These are phyloP conservation scores for Pelargonium cotyledonis DNA, from an alignment of 441 rosid genomes.

Conservation along the genomic window DNA sequence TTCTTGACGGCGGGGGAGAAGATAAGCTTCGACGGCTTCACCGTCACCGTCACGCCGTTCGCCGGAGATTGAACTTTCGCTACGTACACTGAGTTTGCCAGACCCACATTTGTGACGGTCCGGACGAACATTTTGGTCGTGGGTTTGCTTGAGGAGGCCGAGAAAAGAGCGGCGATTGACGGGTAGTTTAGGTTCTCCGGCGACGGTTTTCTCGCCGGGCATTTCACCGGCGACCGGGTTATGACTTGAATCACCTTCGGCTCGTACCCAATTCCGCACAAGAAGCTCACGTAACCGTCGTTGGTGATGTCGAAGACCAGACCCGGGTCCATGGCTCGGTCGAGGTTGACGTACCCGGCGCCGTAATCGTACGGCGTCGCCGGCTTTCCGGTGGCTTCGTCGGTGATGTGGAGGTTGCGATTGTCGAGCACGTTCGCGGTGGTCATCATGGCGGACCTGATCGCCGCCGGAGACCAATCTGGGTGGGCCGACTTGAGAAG, in stretches of 20 bases:
- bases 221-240: conserved; percentile 14
- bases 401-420: conserved; percentile 10
- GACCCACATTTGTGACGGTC: conserved; percentile 17
- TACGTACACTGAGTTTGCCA: background rate
- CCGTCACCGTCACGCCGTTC: background rate
- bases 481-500: conserved; percentile 25
- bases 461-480: conserved; percentile 27
- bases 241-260: conserved; percentile 7
- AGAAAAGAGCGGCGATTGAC: conserved; percentile 22
- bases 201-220: conserved; percentile 5
- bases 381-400: background rate
- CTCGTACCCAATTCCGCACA: conserved; percentile 25
- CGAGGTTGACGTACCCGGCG: conserved; percentile 28
- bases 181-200: conserved; percentile 32
- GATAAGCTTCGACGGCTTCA: background rate
- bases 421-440: conserved; percentile 22
- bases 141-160: background rate
- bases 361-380: conserved; percentile 17
- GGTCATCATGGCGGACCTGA: conserved; percentile 32
- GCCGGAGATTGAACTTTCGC: conserved; percentile 17
- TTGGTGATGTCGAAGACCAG: conserved; percentile 23
- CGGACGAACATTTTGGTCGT: conserved; percentile 3
- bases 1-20: conserved; percentile 19
- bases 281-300: conserved; percentile 24
- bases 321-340: conserved; percentile 29